These are phyloP conservation scores for Pestalotiopsis sp. DNA, from an alignment of 2,329 filamentous ascomycete species.

Conservation along the genomic window DNA sequence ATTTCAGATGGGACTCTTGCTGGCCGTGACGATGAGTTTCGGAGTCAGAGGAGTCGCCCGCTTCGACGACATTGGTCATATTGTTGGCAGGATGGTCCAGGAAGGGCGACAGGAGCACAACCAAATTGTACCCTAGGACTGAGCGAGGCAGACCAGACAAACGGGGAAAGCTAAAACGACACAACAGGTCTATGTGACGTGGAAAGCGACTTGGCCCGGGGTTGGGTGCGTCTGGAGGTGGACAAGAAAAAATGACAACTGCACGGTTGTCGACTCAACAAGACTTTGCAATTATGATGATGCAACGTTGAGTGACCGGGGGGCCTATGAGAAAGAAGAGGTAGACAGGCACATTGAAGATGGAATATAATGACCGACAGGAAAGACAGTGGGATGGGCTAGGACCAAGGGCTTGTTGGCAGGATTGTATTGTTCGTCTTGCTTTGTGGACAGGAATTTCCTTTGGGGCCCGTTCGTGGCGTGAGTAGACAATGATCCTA, in stretches of 20 bases:
- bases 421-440: constrained; percentile 13
- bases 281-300: not conserved
- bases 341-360: constrained; percentile 6
- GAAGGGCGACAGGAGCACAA: not conserved
- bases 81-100: not conserved
- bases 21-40: not conserved
- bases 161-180: not conserved
- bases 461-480: constrained; percentile 6
- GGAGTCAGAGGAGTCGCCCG: not conserved
- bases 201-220: not conserved
- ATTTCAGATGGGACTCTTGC: not conserved
- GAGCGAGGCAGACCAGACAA: not conserved
- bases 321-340: constrained; percentile 4
- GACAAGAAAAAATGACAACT: not conserved
- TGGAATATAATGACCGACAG: not conserved
- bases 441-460: constrained; percentile 10
- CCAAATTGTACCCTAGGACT: not conserved
- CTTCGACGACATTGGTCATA: constrained; percentile 2
- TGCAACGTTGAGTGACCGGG: not conserved
- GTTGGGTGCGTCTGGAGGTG: not conserved
- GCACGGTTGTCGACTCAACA: not conserved
- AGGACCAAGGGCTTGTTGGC: constrained; percentile 16
- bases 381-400: not conserved
- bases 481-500: constrained; percentile 20
- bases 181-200: not conserved